phyloP scores from a whole-genome alignment of 495 filamentous ascomycete genomes.

The Elasticomyces elasticus region DNA sequence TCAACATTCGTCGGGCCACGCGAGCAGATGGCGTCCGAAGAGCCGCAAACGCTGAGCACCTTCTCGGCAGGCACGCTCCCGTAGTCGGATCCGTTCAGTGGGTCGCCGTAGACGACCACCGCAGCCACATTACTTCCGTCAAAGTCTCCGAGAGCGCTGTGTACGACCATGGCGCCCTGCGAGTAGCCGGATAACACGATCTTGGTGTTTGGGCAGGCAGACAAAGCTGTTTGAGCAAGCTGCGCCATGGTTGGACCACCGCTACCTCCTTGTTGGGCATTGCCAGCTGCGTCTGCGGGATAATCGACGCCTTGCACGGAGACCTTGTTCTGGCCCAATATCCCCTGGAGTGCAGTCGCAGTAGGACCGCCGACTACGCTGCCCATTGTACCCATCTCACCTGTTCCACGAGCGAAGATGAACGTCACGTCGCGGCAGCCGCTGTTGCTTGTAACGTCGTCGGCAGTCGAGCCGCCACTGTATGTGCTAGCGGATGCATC shows the following conservation, averaged over 20 bases:
- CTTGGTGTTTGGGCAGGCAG: conserved; percentile 50
- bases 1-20: too few relatives aligned
- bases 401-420: conserved; percentile 34
- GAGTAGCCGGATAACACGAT: conserved; percentile 54
- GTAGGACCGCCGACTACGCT: conserved; percentile 27
- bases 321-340: conserved; percentile 21
- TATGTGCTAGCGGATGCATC: too few relatives aligned
- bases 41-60: too few relatives aligned
- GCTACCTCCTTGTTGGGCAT: neutral
- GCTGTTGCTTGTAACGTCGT: neutral
- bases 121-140: conserved; percentile 2
- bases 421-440: conserved; percentile 26
- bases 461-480: neutral
- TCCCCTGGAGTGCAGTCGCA: conserved; percentile 19
- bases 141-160: conserved; percentile 33
- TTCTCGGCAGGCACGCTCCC: too few relatives aligned
- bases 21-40: too few relatives aligned
- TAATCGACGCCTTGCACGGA: conserved; percentile 30
- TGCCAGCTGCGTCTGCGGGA: conserved; percentile 7
- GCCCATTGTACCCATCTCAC: conserved; percentile 32
- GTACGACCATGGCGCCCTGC: conserved; percentile 45
- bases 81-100: too few relatives aligned
- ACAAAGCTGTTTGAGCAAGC: conserved; percentile 38
- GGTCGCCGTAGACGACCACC: conserved; percentile 14
- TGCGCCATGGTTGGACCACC: conserved; percentile 35